A percentile compares a stretch with the other conserved stretches of the same genome.
These are phyloP conservation scores for Pyrenophora seminiperda DNA, from an alignment of 2,329 filamentous ascomycete genomes.

Conservation along the genomic window DNA sequence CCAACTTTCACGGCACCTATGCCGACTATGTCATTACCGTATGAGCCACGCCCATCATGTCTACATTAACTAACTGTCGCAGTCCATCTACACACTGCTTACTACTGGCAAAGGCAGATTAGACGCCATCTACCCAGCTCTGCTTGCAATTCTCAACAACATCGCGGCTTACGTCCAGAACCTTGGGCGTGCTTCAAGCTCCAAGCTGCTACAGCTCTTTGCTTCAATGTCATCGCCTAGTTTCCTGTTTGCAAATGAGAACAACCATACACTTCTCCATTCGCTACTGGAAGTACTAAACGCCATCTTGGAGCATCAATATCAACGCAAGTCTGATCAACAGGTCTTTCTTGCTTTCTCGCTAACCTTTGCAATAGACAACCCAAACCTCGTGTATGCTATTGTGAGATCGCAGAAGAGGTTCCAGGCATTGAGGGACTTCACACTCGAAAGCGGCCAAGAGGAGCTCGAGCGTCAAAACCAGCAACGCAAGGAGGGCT, in stretches of 20 bases:
- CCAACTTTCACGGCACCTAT: constrained; percentile 86
- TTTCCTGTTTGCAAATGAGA: constrained; percentile 90
- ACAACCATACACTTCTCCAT: constrained; percentile 79
- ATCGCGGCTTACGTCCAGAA: constrained; percentile 83
- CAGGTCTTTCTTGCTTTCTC: not conserved
- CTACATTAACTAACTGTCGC: constrained; percentile 29
- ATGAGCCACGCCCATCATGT: constrained; percentile 38
- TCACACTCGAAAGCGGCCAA: constrained; percentile 89
- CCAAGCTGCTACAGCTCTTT: constrained; percentile 85
- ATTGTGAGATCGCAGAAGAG: constrained; percentile 79
- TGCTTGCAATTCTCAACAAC: constrained; percentile 92
- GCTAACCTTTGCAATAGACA: constrained; percentile 60
- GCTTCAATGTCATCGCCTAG: constrained; percentile 91
- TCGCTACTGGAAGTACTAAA: constrained; percentile 89
- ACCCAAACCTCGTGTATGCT: constrained; percentile 78
- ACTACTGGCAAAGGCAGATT: constrained; percentile 89
- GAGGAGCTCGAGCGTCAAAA: constrained; percentile 85
- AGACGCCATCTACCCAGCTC: constrained; percentile 87
- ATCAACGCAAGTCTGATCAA: constrained; percentile 62
- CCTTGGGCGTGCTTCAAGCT: constrained; percentile 74
- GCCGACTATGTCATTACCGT: constrained; percentile 92
- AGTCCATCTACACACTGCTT: constrained; percentile 91
- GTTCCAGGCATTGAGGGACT: constrained; percentile 82
- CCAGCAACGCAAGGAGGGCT: constrained; percentile 68
- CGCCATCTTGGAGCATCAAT: constrained; percentile 87